Conservation (phyloP, 768 basidiomycete genomes). For the Sistotremastrum niveocremeum region DNA sequence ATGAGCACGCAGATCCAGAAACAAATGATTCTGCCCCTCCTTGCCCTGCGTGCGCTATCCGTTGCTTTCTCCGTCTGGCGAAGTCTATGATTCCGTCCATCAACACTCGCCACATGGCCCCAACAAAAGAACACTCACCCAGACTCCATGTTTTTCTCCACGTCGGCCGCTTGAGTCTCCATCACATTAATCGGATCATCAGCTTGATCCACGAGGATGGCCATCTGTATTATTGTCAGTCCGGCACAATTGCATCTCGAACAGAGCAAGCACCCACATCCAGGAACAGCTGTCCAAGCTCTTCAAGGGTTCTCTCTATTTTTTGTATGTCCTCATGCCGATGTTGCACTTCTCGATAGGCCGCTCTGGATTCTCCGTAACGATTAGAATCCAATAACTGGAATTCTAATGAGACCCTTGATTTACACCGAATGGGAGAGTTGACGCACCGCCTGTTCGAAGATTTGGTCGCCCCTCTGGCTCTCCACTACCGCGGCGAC, state of each 20-base stretch:
- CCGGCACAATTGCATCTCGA: background rate
- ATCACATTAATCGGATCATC: no score
- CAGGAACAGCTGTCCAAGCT: constrained; percentile 26
- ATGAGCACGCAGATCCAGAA: no score
- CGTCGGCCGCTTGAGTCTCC: no score
- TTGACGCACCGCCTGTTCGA: no score
- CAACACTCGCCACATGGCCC: no score
- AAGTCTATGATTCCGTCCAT: no score
- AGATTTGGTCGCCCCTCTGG: constrained; percentile 15
- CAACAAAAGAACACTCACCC: background rate
- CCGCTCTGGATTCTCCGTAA: constrained; percentile 28
- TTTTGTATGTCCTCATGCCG: constrained; percentile 34
- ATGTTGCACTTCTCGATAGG: constrained; percentile 33
- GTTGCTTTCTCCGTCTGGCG: no score
- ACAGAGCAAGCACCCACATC: background rate
- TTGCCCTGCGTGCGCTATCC: no score
- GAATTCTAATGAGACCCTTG: no score
- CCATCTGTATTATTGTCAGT: background rate
- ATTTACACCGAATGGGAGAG: background rate
- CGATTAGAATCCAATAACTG: constrained; percentile 18
- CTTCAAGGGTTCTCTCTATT: constrained; percentile 34
- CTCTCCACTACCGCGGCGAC: constrained; percentile 23
- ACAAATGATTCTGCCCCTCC: no score
- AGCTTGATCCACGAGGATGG: no score
- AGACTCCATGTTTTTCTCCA: no score